These are phyloP conservation scores for Cryphonectria radicalis DNA, from an alignment of 2,329 filamentous ascomycete genomes.

Conservation along the genomic window DNA sequence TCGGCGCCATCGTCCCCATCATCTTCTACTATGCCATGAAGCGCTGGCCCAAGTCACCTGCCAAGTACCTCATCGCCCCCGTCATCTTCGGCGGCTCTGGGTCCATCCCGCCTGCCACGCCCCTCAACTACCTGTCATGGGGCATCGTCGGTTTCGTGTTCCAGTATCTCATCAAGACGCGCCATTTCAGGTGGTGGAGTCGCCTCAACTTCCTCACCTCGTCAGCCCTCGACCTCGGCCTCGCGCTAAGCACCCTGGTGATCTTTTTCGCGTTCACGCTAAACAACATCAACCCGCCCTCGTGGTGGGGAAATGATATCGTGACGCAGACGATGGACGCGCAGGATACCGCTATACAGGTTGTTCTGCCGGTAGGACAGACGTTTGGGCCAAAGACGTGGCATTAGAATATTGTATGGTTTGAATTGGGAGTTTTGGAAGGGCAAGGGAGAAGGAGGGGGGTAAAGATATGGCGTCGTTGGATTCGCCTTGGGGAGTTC, in stretches of 20 bases:
- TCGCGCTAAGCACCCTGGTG: slow-evolving; percentile 68
- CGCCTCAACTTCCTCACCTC: slow-evolving; percentile 74
- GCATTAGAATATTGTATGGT: slow-evolving; percentile 33
- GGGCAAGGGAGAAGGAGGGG: background rate
- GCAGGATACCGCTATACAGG: slow-evolving; percentile 61
- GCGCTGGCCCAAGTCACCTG: slow-evolving; percentile 54
- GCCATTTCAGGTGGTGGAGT: slow-evolving; percentile 72
- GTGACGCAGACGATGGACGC: slow-evolving; percentile 66
- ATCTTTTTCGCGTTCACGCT: slow-evolving; percentile 74
- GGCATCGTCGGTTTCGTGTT: slow-evolving; percentile 72
- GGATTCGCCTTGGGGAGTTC: background rate
- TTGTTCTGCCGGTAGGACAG: slow-evolving; percentile 54
- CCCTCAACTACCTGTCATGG: slow-evolving; percentile 77
- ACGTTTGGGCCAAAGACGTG: slow-evolving; percentile 65
- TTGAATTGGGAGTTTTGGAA: background rate
- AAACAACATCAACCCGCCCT: slow-evolving; percentile 62
- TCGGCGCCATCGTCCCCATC: slow-evolving; percentile 59
- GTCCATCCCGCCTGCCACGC: slow-evolving; percentile 67
- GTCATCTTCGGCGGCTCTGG: slow-evolving; percentile 65
- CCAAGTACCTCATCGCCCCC: slow-evolving; percentile 62
- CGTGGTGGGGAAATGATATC: slow-evolving; percentile 72
- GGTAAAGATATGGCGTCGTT: background rate
- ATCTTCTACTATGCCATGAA: slow-evolving; percentile 54
- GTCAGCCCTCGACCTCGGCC: slow-evolving; percentile 70
- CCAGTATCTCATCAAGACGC: slow-evolving; percentile 68